These are phyloP conservation scores for Coniochaeta ligniaria DNA, from an alignment of 2,329 filamentous ascomycete species.

Conservation along the genomic window DNA sequence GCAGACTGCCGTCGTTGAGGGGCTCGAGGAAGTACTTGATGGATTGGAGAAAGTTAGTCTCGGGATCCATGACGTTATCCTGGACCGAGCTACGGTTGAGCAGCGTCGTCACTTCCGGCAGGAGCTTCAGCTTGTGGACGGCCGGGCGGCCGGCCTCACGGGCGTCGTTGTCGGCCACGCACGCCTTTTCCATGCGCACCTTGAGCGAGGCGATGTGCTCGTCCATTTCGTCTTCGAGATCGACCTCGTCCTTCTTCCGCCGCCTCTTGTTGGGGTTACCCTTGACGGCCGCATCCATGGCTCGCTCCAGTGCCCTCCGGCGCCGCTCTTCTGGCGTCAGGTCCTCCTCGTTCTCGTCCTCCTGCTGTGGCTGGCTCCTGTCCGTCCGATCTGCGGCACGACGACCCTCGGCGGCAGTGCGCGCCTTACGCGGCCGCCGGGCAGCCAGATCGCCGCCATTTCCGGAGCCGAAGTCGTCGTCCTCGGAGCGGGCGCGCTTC, in stretches of 20 bases:
- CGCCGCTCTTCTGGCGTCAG: conserved; percentile 80
- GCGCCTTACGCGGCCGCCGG: conserved; percentile 19
- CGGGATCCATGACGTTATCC: conserved; percentile 80
- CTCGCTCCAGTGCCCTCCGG: conserved; percentile 74
- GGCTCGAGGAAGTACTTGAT: conserved; percentile 98
- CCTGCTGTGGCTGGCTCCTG: conserved; percentile 35
- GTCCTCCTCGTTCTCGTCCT: conserved; percentile 67
- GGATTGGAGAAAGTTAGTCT: conserved; percentile 89
- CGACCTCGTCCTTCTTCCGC: conserved; percentile 82
- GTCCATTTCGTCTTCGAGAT: conserved; percentile 85
- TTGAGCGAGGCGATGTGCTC: conserved; percentile 85
- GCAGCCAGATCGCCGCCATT: conserved; percentile 34
- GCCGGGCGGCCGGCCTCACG: conserved; percentile 75
- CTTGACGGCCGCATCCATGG: conserved; percentile 84
- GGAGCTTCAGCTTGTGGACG: conserved; percentile 85
- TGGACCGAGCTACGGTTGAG: conserved; percentile 86
- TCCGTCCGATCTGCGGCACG: conserved; percentile 21
- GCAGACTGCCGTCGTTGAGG: conserved; percentile 85
- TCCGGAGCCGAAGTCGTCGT: conserved; percentile 41
- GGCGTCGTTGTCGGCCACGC: conserved; percentile 76
- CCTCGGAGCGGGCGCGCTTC: conserved; percentile 41
- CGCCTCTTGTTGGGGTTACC: conserved; percentile 61
- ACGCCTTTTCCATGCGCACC: conserved; percentile 83
- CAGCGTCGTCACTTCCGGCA: conserved; percentile 81
- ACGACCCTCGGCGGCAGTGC: conserved; percentile 39